Conservation (phyloP, 1,284 basidiomycete genomes). For the Melampsora americana region DNA sequence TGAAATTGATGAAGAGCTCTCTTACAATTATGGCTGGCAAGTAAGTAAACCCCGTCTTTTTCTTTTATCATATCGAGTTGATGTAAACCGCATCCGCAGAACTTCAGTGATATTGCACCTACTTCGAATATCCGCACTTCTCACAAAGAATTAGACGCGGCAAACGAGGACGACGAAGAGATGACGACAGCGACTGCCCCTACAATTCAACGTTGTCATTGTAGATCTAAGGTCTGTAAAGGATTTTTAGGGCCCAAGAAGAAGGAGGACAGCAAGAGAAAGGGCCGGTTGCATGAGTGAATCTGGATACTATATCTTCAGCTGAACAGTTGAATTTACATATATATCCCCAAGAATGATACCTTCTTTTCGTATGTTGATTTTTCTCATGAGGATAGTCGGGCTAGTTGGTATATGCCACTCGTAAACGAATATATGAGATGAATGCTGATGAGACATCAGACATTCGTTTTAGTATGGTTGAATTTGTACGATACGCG, state of each 20-base stretch:
- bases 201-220: slow-evolving; percentile 38
- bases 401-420: no score
- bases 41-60: background rate
- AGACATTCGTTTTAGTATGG: no score
- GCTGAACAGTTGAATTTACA: no score
- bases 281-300: no score
- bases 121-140: slow-evolving; percentile 40
- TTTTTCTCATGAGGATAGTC: no score
- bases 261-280: no score
- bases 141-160: background rate
- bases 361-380: no score
- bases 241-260: slow-evolving; percentile 25
- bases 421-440: no score
- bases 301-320: no score
- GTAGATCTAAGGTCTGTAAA: slow-evolving; percentile 36
- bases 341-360: no score
- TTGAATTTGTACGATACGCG: no score
- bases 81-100: background rate
- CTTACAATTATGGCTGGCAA: slow-evolving; percentile 40
- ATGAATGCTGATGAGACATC: no score
- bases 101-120: slow-evolving; percentile 41
- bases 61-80: background rate
- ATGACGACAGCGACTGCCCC: slow-evolving; percentile 28
- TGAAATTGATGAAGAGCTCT: slow-evolving; percentile 34
- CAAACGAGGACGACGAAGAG: background rate